Percentiles rank a stretch among this genome's conserved stretches.
Conservation (phyloP, 2,329 filamentous ascomycete species). For the Didymella glomerata region DNA sequence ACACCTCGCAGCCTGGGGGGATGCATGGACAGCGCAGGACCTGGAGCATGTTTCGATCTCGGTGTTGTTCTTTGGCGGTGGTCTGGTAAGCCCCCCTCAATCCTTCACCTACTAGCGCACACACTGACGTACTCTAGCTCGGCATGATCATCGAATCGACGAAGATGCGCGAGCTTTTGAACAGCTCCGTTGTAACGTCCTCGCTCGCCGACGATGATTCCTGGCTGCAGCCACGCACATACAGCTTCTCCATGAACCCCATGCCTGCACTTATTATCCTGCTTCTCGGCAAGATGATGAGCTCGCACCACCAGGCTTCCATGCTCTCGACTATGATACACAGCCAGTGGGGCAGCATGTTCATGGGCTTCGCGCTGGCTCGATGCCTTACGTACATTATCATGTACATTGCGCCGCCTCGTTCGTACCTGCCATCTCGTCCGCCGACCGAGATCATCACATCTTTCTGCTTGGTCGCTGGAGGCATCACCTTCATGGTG, state of each 20-base stretch:
- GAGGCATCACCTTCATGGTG: conserved; percentile 91
- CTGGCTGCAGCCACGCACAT: conserved; percentile 69
- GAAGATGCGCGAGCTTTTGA: conserved; percentile 71
- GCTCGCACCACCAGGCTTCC: conserved; percentile 82
- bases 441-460: conserved; percentile 90
- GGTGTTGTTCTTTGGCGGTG: conserved; percentile 91
- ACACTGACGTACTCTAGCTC: conserved; percentile 54
- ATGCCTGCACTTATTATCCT: conserved; percentile 87
- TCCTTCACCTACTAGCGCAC: conserved; percentile 23
- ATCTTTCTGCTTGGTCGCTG: conserved; percentile 85
- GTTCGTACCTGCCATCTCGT: conserved; percentile 79
- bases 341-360: conserved; percentile 88
- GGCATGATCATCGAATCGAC: conserved; percentile 84
- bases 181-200: conserved; percentile 57
- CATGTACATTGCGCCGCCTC: conserved; percentile 81
- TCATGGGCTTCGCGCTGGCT: conserved; percentile 81
- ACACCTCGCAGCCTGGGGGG: conserved; percentile 78
- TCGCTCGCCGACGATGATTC: conserved; percentile 49
- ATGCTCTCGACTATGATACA: conserved; percentile 93
- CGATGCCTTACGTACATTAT: conserved; percentile 81
- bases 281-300: conserved; percentile 93
- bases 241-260: conserved; percentile 83
- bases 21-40: conserved; percentile 78
- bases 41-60: conserved; percentile 94
- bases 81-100: conserved; percentile 68